Evolutionary conservation across 257 asterid species (phyloP).

Genomic region (Gentiana dahurica): DNA sequence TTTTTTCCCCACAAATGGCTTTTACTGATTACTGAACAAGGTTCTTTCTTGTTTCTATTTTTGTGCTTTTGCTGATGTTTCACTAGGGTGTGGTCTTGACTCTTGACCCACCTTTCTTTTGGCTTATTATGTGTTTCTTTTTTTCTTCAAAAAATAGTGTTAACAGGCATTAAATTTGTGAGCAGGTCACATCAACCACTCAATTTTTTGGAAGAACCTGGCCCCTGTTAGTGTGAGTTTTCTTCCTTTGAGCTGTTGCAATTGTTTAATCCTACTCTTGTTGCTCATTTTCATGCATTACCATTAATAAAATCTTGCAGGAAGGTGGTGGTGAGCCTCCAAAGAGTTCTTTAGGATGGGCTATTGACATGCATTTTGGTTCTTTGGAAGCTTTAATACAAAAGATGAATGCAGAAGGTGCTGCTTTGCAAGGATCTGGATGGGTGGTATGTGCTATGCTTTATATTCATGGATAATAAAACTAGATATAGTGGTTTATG

Average conservation of each 20-base stretch:
- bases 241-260: neutral
- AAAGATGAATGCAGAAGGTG: slow-evolving; percentile 74
- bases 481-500: slow-evolving; percentile 1
- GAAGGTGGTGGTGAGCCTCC: slow-evolving; percentile 88
- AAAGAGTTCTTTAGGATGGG: slow-evolving; percentile 50
- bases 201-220: slow-evolving; percentile 91
- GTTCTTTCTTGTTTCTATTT: too few relatives aligned
- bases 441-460: slow-evolving; percentile 55
- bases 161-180: slow-evolving; percentile 10
- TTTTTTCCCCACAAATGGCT: too few relatives aligned
- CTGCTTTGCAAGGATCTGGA: slow-evolving; percentile 84
- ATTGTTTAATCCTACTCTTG: slow-evolving; percentile 1
- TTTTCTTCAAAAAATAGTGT: neutral
- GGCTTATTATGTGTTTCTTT: neutral
- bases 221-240: slow-evolving; percentile 60
- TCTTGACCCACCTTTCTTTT: neutral
- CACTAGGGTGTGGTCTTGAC: too few relatives aligned
- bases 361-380: slow-evolving; percentile 55
- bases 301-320: slow-evolving; percentile 26
- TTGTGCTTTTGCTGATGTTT: too few relatives aligned
- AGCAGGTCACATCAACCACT: slow-evolving; percentile 82
- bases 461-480: neutral
- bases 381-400: slow-evolving; percentile 54
- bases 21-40: too few relatives aligned
- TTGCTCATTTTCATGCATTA: neutral